Conservation (phyloP, 176 grass and related monocot genomes). For the Triticum monococcum region DNA sequence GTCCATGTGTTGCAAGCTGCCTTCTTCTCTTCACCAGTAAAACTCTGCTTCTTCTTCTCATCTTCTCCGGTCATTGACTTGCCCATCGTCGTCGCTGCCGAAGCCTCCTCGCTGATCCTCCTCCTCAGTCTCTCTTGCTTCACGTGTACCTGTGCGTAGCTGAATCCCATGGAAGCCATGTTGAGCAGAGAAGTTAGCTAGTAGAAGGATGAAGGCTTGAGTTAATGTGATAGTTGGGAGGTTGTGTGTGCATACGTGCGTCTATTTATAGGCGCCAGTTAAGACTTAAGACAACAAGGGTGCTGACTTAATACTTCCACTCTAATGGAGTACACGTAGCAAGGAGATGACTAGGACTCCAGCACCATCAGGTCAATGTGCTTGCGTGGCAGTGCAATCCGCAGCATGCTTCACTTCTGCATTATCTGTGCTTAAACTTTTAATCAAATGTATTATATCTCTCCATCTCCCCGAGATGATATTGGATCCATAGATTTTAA, state of each 20-base stretch:
- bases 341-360: not conserved
- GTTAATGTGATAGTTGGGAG: not conserved
- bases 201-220: not conserved
- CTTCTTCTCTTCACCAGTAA: not conserved
- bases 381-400: not conserved
- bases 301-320: not conserved
- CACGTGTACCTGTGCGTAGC: slow-evolving; percentile 42
- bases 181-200: not conserved
- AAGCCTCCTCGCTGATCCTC: not conserved
- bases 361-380: not conserved
- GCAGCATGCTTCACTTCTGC: not conserved
- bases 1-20: not conserved
- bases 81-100: not conserved
- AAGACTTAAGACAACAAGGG: not conserved
- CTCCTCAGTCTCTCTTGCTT: slow-evolving; percentile 16
- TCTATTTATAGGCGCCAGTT: slow-evolving; percentile 28
- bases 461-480: not conserved
- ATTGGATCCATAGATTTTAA: not conserved
- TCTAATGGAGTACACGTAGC: not conserved
- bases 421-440: not conserved
- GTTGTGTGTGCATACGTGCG: not conserved
- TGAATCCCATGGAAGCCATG: slow-evolving; percentile 39
- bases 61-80: not conserved
- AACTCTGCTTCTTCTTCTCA: not conserved
- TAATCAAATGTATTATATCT: not conserved